Percentiles rank a stretch among this genome's conserved stretches.
phyloP scores from a whole-genome alignment of 108 stramenopile species.

The Skeletonema tropicum region DNA sequence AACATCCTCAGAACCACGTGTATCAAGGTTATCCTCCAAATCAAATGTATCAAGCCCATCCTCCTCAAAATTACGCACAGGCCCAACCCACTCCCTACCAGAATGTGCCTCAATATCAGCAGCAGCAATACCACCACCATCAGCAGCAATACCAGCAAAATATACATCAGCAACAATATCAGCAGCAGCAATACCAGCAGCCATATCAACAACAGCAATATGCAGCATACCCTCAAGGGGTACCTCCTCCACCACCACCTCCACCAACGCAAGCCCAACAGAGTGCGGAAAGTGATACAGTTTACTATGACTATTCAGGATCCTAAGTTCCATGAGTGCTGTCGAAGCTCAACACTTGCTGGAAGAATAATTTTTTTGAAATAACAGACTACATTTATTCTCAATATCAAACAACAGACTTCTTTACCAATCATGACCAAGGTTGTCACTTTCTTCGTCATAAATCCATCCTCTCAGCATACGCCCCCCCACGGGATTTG shows the following conservation, averaged over 20 bases:
- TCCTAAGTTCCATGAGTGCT: conserved; percentile 29
- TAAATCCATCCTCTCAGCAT: conserved; percentile 24
- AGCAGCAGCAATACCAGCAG: not conserved
- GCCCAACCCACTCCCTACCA: conserved; percentile 17
- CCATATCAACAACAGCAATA: conserved; percentile 9
- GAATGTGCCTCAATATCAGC: not conserved
- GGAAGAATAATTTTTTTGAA: not conserved
- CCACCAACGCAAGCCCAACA: conserved; percentile 22
- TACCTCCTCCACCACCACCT: conserved; percentile 32
- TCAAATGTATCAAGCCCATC: conserved; percentile 1
- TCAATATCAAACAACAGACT: not conserved
- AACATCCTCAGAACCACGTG: not conserved
- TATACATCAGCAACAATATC: not conserved
- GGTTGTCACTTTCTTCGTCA: conserved; percentile 11
- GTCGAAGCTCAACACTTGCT: not conserved
- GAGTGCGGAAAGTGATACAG: conserved; percentile 40
- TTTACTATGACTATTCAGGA: conserved; percentile 61
- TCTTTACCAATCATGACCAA: not conserved
- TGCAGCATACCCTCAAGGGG: not conserved
- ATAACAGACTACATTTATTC: not conserved
- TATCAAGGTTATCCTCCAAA: not conserved
- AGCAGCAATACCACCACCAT: not conserved
- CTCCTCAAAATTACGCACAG: not conserved
- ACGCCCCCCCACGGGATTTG: conserved; percentile 37
- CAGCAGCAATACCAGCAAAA: conserved; percentile 7